A percentile compares a stretch with the other conserved stretches of the same genome.
phyloP scores from a whole-genome alignment of 192 early-diverging fungal genomes.

The Rhizoclosmatium globosum region DNA sequence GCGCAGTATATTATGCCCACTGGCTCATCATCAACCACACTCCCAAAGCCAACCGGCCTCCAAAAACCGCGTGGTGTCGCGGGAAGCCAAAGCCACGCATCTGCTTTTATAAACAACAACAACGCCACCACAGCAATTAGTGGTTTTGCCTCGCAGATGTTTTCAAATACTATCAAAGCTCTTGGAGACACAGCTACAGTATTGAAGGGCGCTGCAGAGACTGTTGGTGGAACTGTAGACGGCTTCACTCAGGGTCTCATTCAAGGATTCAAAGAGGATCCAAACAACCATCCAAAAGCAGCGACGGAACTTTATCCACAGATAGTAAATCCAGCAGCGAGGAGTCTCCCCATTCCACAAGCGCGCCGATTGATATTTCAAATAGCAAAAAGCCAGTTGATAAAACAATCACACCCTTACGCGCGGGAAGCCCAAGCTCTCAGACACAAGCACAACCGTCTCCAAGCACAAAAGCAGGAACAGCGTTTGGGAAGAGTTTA shows the following conservation, averaged over 20 bases:
- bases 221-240: constrained; percentile 31
- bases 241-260: constrained; percentile 33
- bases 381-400: background rate
- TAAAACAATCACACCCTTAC: background rate
- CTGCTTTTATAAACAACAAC: constrained; percentile 23
- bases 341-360: background rate
- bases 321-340: background rate
- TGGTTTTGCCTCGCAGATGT: constrained; percentile 29
- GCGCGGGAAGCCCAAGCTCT: constrained; percentile 9
- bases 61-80: background rate
- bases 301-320: background rate
- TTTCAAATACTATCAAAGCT: constrained; percentile 1
- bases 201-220: constrained; percentile 25
- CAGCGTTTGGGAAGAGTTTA: constrained; percentile 7
- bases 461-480: constrained; percentile 7
- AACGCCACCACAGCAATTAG: constrained; percentile 12
- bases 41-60: background rate
- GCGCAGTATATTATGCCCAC: background rate
- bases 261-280: constrained; percentile 29
- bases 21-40: background rate
- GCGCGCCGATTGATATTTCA: background rate
- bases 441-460: background rate
- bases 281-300: no score
- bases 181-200: constrained; percentile 15
- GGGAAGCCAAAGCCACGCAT: constrained; percentile 27